Base-by-base conservation (phyloP, 2,329 filamentous ascomycete genomes). In the Metarhizium robertsii region DNA sequence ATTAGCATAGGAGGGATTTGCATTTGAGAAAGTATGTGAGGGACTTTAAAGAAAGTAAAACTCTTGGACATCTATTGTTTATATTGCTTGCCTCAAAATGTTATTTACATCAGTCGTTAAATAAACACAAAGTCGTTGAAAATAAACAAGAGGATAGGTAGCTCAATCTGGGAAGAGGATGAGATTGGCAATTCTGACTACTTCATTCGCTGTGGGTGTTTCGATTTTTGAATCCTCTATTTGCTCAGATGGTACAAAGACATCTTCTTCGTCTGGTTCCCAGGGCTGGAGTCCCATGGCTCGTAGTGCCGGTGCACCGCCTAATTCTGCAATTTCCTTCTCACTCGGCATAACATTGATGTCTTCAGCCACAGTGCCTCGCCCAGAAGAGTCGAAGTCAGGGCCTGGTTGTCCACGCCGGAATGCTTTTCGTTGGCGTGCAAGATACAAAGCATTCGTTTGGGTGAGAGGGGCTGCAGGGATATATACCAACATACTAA, bases 171-270 rank as follows among this genome's bases (percentile, higher is more conserved):
- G 45, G 36, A 81, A 81, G 32, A 81, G 65, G 53, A 83, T 81
- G 54, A 79, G 79, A 62, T 81, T 82, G 25, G 79, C 78, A 42
- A 81, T 67, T 42, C 76, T 67, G 13, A 80, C 73, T 1, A 81
- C 75, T 62, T 81, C 78, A 2, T 46, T 46, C 20, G 3, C 18
- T 20, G 43, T 11, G 2, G n/a, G 25, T n/a, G 7, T 18, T n/a
- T 20, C 20, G 13, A 4, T 29, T 5, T 46, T 25, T 20, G 43
- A 46, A 25, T 2, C 43, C 7, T 11, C n/a, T 8, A 7, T 46
- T 18, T 46, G n/a, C 10, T 14, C n/a, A 46, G 74, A 81, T 77
- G 2, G 75, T 75, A 30, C 71, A 66, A 10, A 69, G 29, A 59
- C 62, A 2, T 65, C 60, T 13, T 63, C 18, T 4, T 34, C 14